Base-by-base conservation (phyloP, 2,329 filamentous ascomycete genomes). In the Ramularia collo-cygni region DNA sequence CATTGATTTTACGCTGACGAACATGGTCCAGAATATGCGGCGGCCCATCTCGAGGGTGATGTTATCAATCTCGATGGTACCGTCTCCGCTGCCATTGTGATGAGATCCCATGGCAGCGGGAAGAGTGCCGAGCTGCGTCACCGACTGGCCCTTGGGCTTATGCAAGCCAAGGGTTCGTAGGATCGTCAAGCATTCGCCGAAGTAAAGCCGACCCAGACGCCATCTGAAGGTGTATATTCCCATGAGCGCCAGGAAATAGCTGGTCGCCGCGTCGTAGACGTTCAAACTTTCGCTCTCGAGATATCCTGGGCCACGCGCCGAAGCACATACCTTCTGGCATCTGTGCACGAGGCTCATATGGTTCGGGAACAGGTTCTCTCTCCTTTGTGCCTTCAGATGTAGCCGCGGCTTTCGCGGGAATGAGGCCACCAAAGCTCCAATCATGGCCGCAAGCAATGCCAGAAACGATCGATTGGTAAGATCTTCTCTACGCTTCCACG, bases 21-120 rank as follows among this genome's bases (percentile, higher is more conserved):
- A 79, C 51, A 88, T 73, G 15, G 85, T 81, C 81, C 88, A 95
- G 60, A 93, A 95, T 28, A 94, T 64, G 27, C 76, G 69, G 28
- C 71, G 68, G 4, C 72, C 72, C 44, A 79, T 80, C 47, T 72
- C 67, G 41, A 67, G 60, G 3, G 67, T 72, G 43, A 72, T 71
- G 51, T 63, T 58, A 51, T 71, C 68, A 10, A 64, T 45, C 19
- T 67, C 65, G 14, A 55, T 55, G 13, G 51, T 60, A 14, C 58
- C 60, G 35, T 50, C 40, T 17, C 67, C 63, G 26, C 53, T 54
- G 26, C 57, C 56, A 13, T 57, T 55, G 9, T 62, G 59, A 37
- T 61, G 54, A n/a, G 55, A 52, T 0, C 64, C 64, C 9, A 63
- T 60, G 29, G 60, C 56, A 37, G 48, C 48, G 42, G 38, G 64